Base-by-base conservation (phyloP, 208 protist species). In the Leishmania mexicana region DNA sequence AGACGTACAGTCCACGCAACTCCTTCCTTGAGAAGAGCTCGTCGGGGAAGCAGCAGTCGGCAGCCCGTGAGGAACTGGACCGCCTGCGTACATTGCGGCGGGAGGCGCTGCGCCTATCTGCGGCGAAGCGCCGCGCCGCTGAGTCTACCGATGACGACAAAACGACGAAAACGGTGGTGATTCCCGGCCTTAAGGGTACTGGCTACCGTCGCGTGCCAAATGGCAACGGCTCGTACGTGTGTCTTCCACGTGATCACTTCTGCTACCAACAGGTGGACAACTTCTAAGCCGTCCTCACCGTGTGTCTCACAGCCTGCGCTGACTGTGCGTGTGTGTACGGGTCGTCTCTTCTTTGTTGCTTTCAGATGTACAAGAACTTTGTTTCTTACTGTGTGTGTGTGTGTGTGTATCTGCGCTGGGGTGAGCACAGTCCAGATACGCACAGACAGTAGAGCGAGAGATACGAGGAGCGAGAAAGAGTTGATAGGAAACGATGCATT, bases 171-270 rank as follows among this genome's bases (percentile, higher is more conserved):
- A 51, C 78, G 1, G 78, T 94, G 28, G 77, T 94, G 38, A 83
- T 94, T 57, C 89, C 92, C 7, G 92, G 90, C 28, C 77, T 90
- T 49, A 85, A 86, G 54, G 90, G 92, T 35, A 85, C 51, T 35
- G 90, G 90, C 31, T 92, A 89, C 81, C 92, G 92, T 11, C 87
- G 87, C 71, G 90, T 83, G 53, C 86, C 89, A 65, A 79, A 51
- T 74, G 79, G 57, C 57, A 92, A 78, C 57, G 81, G 88, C 70
- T 85, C 89, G 45, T 96, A 96, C 83, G 88, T 96, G 72, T 88
- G 86, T 67, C 90, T 94, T 75, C 91, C 93, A 28, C 86, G 87
- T 13, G 90, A 94, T 60, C 89, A 93, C 77, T 96, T 96, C 83
- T 88, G 84, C 80, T 89, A 94, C 79, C 85, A 85, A 38, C 45